phyloP scores from a whole-genome alignment of 1,139 yeast genomes.

The Yamadazyma spencermartinsiae region DNA sequence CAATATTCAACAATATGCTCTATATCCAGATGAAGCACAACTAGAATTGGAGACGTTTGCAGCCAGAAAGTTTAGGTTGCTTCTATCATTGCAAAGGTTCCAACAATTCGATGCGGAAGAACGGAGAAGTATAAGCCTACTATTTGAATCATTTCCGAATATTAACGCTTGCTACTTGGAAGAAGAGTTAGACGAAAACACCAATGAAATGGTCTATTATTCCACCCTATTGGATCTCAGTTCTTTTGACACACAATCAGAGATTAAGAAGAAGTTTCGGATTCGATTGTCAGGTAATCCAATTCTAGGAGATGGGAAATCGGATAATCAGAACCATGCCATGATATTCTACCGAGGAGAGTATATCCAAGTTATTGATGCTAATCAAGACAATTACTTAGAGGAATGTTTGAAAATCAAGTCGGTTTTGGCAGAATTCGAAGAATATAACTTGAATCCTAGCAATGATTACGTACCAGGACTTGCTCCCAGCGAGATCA shows the following conservation, averaged over 20 bases:
- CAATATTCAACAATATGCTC: conserved; percentile 5
- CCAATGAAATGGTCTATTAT: conserved; percentile 42
- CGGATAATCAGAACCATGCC: conserved; percentile 82
- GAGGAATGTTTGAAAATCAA: conserved; percentile 85
- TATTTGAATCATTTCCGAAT: conserved; percentile 63
- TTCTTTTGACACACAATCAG: conserved; percentile 22
- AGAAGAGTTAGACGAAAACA: conserved; percentile 36
- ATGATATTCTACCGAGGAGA: conserved; percentile 82
- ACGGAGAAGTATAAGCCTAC: conserved; percentile 51
- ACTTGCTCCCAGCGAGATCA: conserved; percentile 12
- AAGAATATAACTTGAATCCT: conserved; percentile 48
- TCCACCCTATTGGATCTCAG: conserved; percentile 64
- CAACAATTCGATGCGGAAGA: conserved; percentile 53
- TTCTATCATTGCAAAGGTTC: conserved; percentile 73
- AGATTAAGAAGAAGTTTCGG: conserved; percentile 49
- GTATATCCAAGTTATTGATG: conserved; percentile 83
- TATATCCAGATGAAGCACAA: conserved; percentile 33
- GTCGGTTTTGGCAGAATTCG: conserved; percentile 77
- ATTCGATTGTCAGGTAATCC: conserved; percentile 80
- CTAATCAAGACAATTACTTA: conserved; percentile 83
- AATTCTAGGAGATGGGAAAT: conserved; percentile 85
- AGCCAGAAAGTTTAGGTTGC: conserved; percentile 60
- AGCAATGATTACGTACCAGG: conserved; percentile 50
- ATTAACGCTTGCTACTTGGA: conserved; percentile 61
- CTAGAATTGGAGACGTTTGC: conserved; percentile 53